Evolutionary conservation across 2,329 filamentous ascomycete genomes (phyloP), one percentile per base, ranked within the genome.

Genomic region (Fusarium marasasianum): DNA sequence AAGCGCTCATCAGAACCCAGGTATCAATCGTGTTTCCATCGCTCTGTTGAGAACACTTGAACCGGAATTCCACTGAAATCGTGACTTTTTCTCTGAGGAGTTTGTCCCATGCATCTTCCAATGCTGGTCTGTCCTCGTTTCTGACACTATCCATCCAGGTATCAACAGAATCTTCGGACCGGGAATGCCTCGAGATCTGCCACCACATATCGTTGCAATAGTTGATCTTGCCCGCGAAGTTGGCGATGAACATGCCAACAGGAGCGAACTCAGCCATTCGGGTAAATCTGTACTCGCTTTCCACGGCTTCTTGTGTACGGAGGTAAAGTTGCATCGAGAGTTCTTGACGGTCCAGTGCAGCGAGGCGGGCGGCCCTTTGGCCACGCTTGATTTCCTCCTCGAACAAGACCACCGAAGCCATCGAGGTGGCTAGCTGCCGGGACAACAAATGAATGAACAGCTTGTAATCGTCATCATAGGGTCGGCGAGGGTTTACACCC

Each of bases 221-320:
- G 15, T 89, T 93, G 76, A 96, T 93, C 31, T 88, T 85, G 8
- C 94, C 94, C 45, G 86, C 81, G 1, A 89, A 87, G 78, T 94
- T 89, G n/a, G 93, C 92, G 74, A 96, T 95, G 80, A 96, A 96
- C 84, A 97, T 92, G 35, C 94, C 94, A 3, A 95, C 93, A 0
- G 94, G 94, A 1, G 93, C 92, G 72, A 94, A 94, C 78, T 95
- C 93, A 6, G 94, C 93, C 92, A 96, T 95, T 50, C 93, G 88
- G 2, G 93, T 94, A 79, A 96, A 96, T 66, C 92, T 92, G 38
- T 92, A 91, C 80, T 96, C 94, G 79, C 91, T 91, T 77, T 92
- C 90, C 47, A 88, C 85, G 1, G 89, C 89, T 76, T 92, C 89
- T 74, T 89, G 87, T 2, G 90, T 91, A 38, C 89, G 84, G 24